A percentile compares a stretch with the other conserved stretches of the same genome.
These are phyloP conservation scores for Triticum aestivum DNA, from an alignment of 176 grass and related monocot genomes.

Conservation along the genomic window IWGSC_CS_RefSeq_v2.1 NC_057806.1:624086065-624086564, in stretches of 20 bases:
- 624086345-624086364: conserved; percentile 47
- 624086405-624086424: conserved; percentile 59
- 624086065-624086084: neutral
- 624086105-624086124: neutral
- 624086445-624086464: conserved; percentile 58
- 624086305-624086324: conserved; percentile 51
- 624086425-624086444: conserved; percentile 62
- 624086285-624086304: conserved; percentile 6
- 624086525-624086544: conserved; percentile 68
- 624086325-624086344: conserved; percentile 38
- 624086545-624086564: conserved; percentile 32
- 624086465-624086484: conserved; percentile 65
- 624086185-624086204: conserved; percentile 54
- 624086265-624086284: conserved; percentile 68
- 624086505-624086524: conserved; percentile 49
- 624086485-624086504: conserved; percentile 57
- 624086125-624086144: neutral
- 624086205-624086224: conserved; percentile 36
- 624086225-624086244: conserved; percentile 24
- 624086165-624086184: neutral
- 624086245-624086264: conserved; percentile 50
- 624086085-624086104: neutral
- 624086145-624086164: neutral
- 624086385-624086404: conserved; percentile 32
- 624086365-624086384: conserved; percentile 48